Percentiles rank a stretch among this genome's conserved stretches.
phyloP scores from a whole-genome alignment of 2,329 filamentous ascomycete genomes.

The Calonectria henricotiae region DNA sequence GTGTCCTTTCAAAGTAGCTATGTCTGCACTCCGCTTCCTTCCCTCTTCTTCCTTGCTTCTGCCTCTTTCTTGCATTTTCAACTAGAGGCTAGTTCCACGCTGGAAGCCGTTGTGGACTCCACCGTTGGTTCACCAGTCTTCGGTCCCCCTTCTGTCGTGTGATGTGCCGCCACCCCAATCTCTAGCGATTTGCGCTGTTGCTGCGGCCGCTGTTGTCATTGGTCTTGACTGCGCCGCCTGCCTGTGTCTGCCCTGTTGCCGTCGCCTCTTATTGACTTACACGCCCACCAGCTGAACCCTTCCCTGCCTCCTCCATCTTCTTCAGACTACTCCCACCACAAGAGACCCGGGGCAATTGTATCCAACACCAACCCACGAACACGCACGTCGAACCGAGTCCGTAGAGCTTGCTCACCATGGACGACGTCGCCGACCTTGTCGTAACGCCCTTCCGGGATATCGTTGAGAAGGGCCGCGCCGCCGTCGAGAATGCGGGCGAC shows the following conservation, averaged over 20 bases:
- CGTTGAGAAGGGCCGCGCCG: constrained; percentile 67
- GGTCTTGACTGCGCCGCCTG: constrained; percentile 34
- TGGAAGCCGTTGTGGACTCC: constrained; percentile 29
- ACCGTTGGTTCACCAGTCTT: constrained; percentile 30
- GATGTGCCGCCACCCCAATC: constrained; percentile 30
- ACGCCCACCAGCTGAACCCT: constrained; percentile 42
- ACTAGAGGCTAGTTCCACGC: constrained; percentile 20
- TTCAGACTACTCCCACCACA: constrained; percentile 14
- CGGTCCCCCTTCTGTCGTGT: constrained; percentile 38
- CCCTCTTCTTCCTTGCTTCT: constrained; percentile 28
- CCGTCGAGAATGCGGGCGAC: constrained; percentile 66
- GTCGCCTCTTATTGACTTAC: constrained; percentile 52
- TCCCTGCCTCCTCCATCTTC: constrained; percentile 28
- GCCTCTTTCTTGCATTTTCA: constrained; percentile 31
- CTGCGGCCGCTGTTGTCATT: constrained; percentile 27
- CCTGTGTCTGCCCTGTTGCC: constrained; percentile 35
- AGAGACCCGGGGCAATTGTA: not conserved
- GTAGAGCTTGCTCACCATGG: constrained; percentile 54
- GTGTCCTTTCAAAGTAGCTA: constrained; percentile 12
- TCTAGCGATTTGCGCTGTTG: constrained; percentile 7
- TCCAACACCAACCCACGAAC: constrained; percentile 12
- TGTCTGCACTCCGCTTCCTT: constrained; percentile 29
- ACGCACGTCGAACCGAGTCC: constrained; percentile 23
- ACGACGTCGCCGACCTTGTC: constrained; percentile 63
- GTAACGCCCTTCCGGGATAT: constrained; percentile 69